A percentile compares a stretch with the other conserved stretches of the same genome.
Conservation (phyloP, 768 basidiomycete species). For the Auriculariales sp. region DNA sequence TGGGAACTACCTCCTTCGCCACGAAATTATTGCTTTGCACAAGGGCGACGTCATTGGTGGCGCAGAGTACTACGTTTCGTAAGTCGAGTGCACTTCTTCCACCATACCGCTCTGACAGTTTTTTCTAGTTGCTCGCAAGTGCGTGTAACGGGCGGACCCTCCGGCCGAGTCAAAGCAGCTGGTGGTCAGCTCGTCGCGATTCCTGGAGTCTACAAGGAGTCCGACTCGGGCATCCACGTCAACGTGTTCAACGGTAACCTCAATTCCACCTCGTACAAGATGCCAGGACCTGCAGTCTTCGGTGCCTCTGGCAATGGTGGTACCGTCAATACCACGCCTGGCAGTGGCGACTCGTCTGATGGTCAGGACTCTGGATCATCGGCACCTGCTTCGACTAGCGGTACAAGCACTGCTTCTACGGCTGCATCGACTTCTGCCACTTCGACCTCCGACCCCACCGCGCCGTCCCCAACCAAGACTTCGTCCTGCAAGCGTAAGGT, state of each 20-base stretch:
- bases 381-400: no score
- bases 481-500: no score
- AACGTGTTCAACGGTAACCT: background rate
- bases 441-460: no score
- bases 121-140: background rate
- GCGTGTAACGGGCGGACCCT: background rate
- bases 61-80: background rate
- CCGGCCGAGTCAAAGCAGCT: background rate
- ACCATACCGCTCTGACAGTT: no score
- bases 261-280: background rate
- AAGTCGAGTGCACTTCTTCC: no score
- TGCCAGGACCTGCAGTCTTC: background rate
- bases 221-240: background rate
- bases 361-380: no score
- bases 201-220: background rate
- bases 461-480: no score
- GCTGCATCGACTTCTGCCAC: no score
- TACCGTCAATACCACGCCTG: background rate
- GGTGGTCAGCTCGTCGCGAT: background rate
- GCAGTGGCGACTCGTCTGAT: no score
- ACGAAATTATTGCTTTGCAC: background rate
- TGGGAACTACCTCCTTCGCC: slow-evolving; percentile 38
- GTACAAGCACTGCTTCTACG: no score
- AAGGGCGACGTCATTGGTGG: background rate
- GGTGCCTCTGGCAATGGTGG: background rate